phyloP scores from a whole-genome alignment of 768 basidiomycete species.

The Mycena olivaceomarginata region DNA sequence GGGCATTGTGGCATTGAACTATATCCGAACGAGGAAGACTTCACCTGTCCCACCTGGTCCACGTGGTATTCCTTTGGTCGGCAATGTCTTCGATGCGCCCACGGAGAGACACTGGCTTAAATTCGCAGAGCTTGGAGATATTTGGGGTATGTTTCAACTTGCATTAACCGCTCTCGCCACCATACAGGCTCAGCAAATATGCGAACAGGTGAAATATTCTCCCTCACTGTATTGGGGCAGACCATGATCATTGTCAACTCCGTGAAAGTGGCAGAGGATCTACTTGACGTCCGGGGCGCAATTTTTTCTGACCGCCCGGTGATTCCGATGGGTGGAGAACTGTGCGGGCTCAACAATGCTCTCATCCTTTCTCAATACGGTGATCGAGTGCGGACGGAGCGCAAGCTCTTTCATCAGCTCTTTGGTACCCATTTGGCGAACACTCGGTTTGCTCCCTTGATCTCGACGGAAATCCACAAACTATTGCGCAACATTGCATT shows the following conservation, averaged over 20 bases:
- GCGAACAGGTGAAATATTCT: conserved; percentile 57
- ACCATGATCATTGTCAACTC: conserved; percentile 68
- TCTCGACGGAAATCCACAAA: conserved; percentile 11
- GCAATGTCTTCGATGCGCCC: conserved; percentile 57
- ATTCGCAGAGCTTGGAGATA: conserved; percentile 55
- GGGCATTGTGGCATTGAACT: not conserved
- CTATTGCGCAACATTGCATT: conserved; percentile 1
- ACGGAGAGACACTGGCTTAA: conserved; percentile 48
- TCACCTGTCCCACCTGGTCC: conserved; percentile 58
- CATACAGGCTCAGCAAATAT: not conserved
- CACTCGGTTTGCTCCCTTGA: conserved; percentile 12
- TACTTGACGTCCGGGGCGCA: conserved; percentile 71
- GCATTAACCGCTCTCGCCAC: not conserved
- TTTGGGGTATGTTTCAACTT: conserved; percentile 52
- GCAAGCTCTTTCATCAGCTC: conserved; percentile 38
- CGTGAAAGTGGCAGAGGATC: conserved; percentile 60
- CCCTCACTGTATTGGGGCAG: conserved; percentile 63
- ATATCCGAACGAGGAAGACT: not conserved
- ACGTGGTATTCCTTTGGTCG: conserved; percentile 58
- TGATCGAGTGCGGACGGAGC: conserved; percentile 29
- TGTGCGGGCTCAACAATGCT: conserved; percentile 45
- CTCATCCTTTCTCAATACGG: conserved; percentile 39
- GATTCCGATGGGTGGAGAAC: conserved; percentile 62
- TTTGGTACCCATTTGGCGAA: conserved; percentile 23
- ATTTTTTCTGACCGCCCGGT: conserved; percentile 75